A percentile compares a stretch with the other conserved stretches of the same genome.
These are phyloP conservation scores for Leishmania aethiopica DNA, from an alignment of 208 protist genomes.

Conservation along the genomic window DNA sequence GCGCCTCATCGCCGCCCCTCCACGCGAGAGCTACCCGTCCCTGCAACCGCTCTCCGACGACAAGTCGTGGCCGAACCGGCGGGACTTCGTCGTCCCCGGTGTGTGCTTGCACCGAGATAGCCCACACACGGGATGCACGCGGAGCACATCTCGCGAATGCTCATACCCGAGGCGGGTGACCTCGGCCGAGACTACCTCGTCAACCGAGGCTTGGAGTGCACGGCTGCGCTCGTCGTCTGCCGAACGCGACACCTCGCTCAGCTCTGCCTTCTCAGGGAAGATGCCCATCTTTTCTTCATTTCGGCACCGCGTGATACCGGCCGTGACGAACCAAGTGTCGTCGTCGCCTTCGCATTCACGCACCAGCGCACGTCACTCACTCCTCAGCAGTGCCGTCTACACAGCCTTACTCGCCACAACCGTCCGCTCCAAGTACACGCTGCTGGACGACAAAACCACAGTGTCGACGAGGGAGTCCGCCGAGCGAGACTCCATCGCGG, in stretches of 20 bases:
- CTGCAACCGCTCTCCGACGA: background rate
- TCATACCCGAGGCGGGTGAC: background rate
- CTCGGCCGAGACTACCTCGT: slow-evolving; percentile 3
- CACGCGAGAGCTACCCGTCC: background rate
- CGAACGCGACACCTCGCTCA: slow-evolving; percentile 5
- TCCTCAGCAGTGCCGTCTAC: slow-evolving; percentile 12
- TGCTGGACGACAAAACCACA: slow-evolving; percentile 4
- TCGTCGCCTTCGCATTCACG: background rate
- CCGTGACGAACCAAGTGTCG: background rate
- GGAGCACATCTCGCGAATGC: slow-evolving; percentile 5
- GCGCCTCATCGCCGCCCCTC: background rate
- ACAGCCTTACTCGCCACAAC: slow-evolving; percentile 20
- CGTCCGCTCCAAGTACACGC: slow-evolving; percentile 12
- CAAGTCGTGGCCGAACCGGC: background rate
- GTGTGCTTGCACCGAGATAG: slow-evolving; percentile 16
- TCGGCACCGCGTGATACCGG: background rate
- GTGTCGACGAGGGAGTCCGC: background rate
- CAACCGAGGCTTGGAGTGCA: slow-evolving; percentile 10
- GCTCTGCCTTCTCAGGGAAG: background rate
- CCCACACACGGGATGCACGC: slow-evolving; percentile 6
- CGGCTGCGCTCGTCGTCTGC: slow-evolving; percentile 8
- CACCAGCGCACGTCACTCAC: background rate
- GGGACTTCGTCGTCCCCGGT: slow-evolving; percentile 6
- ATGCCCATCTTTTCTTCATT: background rate
- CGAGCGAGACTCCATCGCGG: slow-evolving; percentile 11